A percentile compares a stretch with the other conserved stretches of the same genome.
Evolutionary conservation across 352 stramenopile genomes (phyloP).

Genomic region (Globisporangium rhizosaccharum): DNA sequence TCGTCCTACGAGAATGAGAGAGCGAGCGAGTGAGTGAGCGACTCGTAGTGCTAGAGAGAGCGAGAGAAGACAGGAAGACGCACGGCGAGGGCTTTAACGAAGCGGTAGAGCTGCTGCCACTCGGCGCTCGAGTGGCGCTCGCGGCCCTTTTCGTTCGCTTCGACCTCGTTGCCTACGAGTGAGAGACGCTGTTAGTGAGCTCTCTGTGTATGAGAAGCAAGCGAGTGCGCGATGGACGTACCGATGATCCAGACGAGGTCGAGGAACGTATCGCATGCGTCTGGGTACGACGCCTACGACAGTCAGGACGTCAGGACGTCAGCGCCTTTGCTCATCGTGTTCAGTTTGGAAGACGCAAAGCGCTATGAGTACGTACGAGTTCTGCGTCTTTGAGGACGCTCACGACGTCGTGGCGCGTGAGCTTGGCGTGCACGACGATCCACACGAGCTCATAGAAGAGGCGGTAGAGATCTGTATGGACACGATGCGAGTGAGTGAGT

Average conservation of each 20-base stretch:
- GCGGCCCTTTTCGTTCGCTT: conserved; percentile 57
- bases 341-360: background rate
- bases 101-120: conserved; percentile 59
- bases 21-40: background rate
- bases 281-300: conserved; percentile 19
- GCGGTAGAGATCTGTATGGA: conserved; percentile 36
- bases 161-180: conserved; percentile 55
- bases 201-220: background rate
- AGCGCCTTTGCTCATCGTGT: too few species aligned
- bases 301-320: background rate
- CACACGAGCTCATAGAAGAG: conserved; percentile 79
- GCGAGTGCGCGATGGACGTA: conserved; percentile 3
- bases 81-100: conserved; percentile 57
- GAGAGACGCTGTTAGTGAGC: background rate
- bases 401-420: conserved; percentile 66
- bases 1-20: conserved; percentile 32
- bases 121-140: conserved; percentile 62
- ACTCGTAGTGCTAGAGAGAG: background rate
- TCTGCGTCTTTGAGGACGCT: conserved; percentile 62
- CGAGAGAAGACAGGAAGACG: conserved; percentile 3
- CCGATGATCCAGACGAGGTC: conserved; percentile 72
- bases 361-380: conserved; percentile 25
- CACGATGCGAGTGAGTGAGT: background rate
- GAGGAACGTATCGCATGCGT: conserved; percentile 49
- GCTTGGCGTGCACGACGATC: conserved; percentile 62